Conservation (phyloP, 495 filamentous ascomycete species). For the Trichoderma erinaceum region DNA sequence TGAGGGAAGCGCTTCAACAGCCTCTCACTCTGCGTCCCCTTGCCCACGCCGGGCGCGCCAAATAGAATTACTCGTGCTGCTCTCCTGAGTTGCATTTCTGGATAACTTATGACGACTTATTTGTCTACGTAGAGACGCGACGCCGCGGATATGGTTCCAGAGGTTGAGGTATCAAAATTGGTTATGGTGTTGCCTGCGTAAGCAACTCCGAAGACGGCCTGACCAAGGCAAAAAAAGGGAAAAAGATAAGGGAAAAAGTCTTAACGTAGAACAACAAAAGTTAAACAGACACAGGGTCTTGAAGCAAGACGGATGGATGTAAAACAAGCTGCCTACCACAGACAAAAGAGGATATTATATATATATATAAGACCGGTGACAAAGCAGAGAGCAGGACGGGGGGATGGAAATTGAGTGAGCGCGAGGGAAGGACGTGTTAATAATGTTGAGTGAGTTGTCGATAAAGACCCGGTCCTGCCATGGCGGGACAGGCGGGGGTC, state of each 20-base stretch:
- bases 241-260: background rate
- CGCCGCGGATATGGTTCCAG: background rate
- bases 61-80: conserved; percentile 92
- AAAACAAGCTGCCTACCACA: background rate
- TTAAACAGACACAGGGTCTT: background rate
- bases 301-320: background rate
- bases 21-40: conserved; percentile 90
- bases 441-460: conserved; percentile 8
- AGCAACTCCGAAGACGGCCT: conserved; percentile 4
- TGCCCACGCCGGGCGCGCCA: conserved; percentile 87
- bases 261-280: background rate
- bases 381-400: background rate
- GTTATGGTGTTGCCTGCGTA: background rate
- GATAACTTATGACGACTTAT: background rate
- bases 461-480: conserved; percentile 5
- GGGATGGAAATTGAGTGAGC: background rate
- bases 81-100: conserved; percentile 56
- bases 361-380: background rate
- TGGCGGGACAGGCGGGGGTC: conserved; percentile 11
- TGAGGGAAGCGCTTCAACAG: conserved; percentile 81
- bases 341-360: background rate
- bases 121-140: background rate
- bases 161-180: background rate
- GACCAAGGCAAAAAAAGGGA: background rate
- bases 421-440: background rate